These are phyloP conservation scores for Penicillium canariense DNA, from an alignment of 495 filamentous ascomycete genomes.

Conservation along the genomic window DNA sequence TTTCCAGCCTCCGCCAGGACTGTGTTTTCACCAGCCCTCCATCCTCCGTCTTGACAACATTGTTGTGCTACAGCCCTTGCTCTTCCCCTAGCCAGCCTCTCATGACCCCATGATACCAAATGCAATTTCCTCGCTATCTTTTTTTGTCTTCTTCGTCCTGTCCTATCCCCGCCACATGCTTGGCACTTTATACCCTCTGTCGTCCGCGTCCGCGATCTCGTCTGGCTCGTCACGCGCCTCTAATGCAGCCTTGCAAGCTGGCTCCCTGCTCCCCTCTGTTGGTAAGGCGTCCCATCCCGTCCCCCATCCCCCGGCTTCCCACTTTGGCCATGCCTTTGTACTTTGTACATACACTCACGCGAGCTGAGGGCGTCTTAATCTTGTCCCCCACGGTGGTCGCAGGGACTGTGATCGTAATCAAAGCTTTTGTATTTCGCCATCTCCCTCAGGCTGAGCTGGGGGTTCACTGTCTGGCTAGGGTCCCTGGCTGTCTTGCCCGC, in stretches of 20 bases:
- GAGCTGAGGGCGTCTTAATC: too few relatives aligned
- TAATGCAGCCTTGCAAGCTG: not conserved
- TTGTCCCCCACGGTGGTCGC: too few relatives aligned
- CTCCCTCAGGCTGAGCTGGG: not conserved
- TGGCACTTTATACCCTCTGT: conserved; percentile 20
- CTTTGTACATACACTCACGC: not conserved
- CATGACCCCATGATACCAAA: conserved; percentile 21
- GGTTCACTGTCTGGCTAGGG: not conserved
- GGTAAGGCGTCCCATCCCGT: not conserved
- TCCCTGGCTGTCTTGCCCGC: too few relatives aligned
- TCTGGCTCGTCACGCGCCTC: not conserved
- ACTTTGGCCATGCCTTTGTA: not conserved
- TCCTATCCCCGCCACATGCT: not conserved
- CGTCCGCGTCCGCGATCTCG: conserved; percentile 1
- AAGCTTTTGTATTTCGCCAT: too few relatives aligned
- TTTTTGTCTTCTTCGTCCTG: conserved; percentile 3
- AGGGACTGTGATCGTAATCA: too few relatives aligned
- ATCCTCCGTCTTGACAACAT: not conserved
- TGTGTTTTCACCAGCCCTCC: not conserved
- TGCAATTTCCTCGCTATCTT: conserved; percentile 10
- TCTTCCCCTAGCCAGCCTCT: not conserved
- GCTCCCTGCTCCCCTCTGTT: not conserved
- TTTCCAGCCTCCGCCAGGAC: not conserved
- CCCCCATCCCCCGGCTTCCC: not conserved
- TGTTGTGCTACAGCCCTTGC: not conserved